phyloP scores from a whole-genome alignment of 2,329 filamentous ascomycete species.

The Ophiostoma pallidulum region DNA sequence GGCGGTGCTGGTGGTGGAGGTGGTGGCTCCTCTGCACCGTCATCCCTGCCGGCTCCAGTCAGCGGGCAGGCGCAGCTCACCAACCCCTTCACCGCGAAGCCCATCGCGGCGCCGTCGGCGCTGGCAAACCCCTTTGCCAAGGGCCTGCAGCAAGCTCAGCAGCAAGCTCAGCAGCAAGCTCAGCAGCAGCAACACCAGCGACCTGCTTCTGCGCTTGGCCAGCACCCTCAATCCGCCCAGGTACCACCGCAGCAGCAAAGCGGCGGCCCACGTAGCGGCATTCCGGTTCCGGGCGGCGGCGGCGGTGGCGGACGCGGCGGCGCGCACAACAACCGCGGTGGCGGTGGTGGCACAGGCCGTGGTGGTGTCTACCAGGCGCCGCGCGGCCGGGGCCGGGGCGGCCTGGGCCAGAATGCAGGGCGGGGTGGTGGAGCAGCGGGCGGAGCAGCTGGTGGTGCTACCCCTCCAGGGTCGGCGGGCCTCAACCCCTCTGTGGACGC shows the following conservation, averaged over 20 bases:
- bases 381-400: conserved; percentile 19
- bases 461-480: conserved; percentile 27
- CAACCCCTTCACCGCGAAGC: conserved; percentile 14
- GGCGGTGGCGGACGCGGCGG: conserved; percentile 17
- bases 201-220: not conserved
- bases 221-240: conserved; percentile 7
- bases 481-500: conserved; percentile 43
- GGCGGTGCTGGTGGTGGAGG: too few species aligned
- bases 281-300: conserved; percentile 18
- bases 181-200: conserved; percentile 3
- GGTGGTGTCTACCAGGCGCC: conserved; percentile 22
- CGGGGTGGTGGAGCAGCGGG: conserved; percentile 21
- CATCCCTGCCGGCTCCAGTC: not conserved
- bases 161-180: conserved; percentile 4
- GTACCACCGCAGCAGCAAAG: conserved; percentile 12
- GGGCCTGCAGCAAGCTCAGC: conserved; percentile 3
- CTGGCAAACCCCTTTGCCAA: conserved; percentile 18
- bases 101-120: not conserved
- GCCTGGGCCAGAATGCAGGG: conserved; percentile 16
- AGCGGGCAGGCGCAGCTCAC: not conserved
- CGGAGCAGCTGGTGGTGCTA: conserved; percentile 30
- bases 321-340: conserved; percentile 9
- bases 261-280: conserved; percentile 12
- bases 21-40: not conserved
- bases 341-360: conserved; percentile 16